A percentile compares a stretch with the other conserved stretches of the same genome.
phyloP scores from a whole-genome alignment of 2,329 filamentous ascomycete species.

The Pestalotiopsis fici region DNA sequence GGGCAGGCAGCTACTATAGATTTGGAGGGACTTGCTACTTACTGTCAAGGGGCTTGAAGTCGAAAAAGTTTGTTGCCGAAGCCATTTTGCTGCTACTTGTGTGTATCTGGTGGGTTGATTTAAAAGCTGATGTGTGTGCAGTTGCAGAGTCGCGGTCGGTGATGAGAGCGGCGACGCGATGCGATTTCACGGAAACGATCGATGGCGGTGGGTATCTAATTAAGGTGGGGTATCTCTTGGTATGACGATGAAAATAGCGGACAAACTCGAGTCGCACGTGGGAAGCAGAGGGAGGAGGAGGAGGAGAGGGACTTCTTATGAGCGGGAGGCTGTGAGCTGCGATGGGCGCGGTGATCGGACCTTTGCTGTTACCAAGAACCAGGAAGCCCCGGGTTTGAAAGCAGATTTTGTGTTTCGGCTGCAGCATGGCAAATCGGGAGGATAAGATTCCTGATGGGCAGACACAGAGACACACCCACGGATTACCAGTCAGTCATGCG shows the following conservation, averaged over 20 bases:
- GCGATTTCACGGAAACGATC: not conserved
- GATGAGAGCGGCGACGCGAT: not conserved
- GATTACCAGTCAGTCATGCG: not conserved
- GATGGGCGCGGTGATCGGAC: not conserved
- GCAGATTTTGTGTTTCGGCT: conserved; percentile 1
- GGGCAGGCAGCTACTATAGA: conserved; percentile 1
- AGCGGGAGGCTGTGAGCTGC: not conserved
- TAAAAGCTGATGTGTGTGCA: conserved; percentile 10
- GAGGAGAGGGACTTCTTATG: not conserved
- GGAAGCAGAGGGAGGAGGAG: not conserved
- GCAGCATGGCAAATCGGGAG: conserved; percentile 1
- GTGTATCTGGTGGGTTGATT: conserved; percentile 10
- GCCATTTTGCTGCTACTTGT: conserved; percentile 55
- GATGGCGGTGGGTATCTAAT: not conserved
- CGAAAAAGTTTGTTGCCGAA: conserved; percentile 73
- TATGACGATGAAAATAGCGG: not conserved
- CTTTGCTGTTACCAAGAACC: not conserved
- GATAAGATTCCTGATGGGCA: not conserved
- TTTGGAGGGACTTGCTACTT: conserved; percentile 34
- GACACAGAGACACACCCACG: too few relatives aligned
- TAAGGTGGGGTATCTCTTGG: not conserved
- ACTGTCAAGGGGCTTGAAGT: conserved; percentile 85
- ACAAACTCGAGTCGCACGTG: not conserved
- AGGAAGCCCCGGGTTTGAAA: not conserved
- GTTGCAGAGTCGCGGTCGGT: not conserved